Evolutionary conservation across 495 filamentous ascomycete genomes (phyloP), one percentile per base, ranked within the genome.

Genomic region (Geopyxis carbonaria): DNA sequence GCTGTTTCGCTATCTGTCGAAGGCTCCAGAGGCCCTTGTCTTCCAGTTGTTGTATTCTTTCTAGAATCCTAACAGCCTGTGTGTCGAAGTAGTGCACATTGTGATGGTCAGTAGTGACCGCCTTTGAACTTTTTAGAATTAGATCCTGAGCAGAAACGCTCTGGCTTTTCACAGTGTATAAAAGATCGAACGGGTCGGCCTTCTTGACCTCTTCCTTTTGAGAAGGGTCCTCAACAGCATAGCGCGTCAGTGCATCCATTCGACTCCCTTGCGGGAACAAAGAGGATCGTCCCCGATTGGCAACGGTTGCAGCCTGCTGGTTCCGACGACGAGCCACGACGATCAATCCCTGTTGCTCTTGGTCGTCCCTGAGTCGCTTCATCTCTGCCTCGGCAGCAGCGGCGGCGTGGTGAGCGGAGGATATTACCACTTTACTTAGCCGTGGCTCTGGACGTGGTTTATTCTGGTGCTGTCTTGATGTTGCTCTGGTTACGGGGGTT

Each of bases 11-110:
- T 33, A 84, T 68, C 52, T 95, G 91, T 36, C 86, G 70, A 44
- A 97, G 62, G 2, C 85, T 87, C 85, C 89, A 93, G 43, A 80
- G 72, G 46, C 87, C 83, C 11, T 78, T 72, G 49, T 79, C 77
- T 48, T 95, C 89, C 28, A 95, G 65, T 32, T 83, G 73, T 47
- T 93, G 89, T 11, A 95, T 83, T 4, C 81, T 67, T 15, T 77
- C 75, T 9, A 94, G 53, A 8, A 92, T 78, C 36, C 77, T 77
- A 46, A 77, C 80, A 40, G 89, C 80, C 61, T 86, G 82, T 33
- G 75, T 69, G 48, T 95, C 89, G 30, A 79, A 40, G 34, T 41
- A 45, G 34, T 39, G 38, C 11, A 56, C 37, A 10, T 51, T 48
- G 37, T 56, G 48, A 25, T 51, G 41, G 19, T 30, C 50, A 4